These are phyloP conservation scores for Rhododendron henanense DNA, from an alignment of 148 eudicot species.

Conservation along the genomic window DNA sequence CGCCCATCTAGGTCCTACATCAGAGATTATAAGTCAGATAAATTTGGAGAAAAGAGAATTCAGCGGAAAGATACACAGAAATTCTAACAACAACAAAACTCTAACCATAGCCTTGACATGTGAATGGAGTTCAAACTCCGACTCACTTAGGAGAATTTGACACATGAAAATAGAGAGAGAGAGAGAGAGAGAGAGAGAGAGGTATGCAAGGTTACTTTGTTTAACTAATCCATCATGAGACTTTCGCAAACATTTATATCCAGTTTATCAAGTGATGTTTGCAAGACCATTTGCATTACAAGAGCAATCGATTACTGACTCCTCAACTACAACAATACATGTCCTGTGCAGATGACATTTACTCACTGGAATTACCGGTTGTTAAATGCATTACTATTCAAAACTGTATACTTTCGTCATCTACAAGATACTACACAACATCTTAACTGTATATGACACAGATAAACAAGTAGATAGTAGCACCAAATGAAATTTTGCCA, in stretches of 20 bases:
- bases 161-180: not conserved
- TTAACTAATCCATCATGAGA: not conserved
- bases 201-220: not conserved
- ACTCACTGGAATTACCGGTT: not conserved
- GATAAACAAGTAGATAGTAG: not conserved
- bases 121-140: not conserved
- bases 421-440: not conserved
- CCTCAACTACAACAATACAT: not conserved
- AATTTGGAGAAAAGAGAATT: not conserved
- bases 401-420: not conserved
- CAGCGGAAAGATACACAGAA: not conserved
- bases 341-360: not conserved
- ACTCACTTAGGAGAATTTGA: not conserved
- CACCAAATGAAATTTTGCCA: not conserved
- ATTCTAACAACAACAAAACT: not conserved
- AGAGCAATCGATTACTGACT: not conserved
- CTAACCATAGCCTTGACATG: not conserved
- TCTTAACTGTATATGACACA: not conserved
- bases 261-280: not conserved
- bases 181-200: not conserved
- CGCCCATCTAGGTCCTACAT: constrained; percentile 83
- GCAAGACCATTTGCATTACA: not conserved
- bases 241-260: not conserved
- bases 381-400: not conserved
- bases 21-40: constrained; percentile 6